Evolutionary conservation across 805 yeast species (phyloP), one percentile per base, ranked within the genome.

Genomic region (Scheffersomyces coipomensis): DNA sequence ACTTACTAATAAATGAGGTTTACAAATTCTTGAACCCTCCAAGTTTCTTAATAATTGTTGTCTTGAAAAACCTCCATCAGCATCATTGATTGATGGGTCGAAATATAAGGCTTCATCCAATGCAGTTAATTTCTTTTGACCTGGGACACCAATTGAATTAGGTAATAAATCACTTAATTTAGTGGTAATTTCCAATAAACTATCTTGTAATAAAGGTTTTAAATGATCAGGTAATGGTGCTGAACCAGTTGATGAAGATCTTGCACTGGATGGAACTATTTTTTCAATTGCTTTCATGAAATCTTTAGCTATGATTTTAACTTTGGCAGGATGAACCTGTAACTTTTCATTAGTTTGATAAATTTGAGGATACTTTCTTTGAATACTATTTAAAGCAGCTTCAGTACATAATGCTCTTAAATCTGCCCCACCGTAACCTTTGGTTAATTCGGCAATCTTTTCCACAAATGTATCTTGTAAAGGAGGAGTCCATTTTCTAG

Each of bases 371-470:
- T 84, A 91, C 33, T 83, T 78, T 47, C 98, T 70, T 62, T 91
- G 97, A 29, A 93, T 91, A 52, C 96, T 83, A 52, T 85, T 83
- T 45, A 93, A 70, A 0, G 98, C 98, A 22, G 97, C 90, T 58
- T 93, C 99, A 0, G 98, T 91, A 59, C 98, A 89, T 22, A 93
- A 67, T 0, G 98, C 96, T 39, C 97, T 71, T 46, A 93, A 68
- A 60, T 93, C 99, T 2, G 99, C 98, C 68, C 99, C 99, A 34
- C 99, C 99, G 55, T 87, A 93, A 0, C 99, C 99, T 58, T 90
- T 91, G 0, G 99, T 91, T 41, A 88, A 64, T 16, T 72, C 71
- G 0, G 97, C 91, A 25, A 93, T 70, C 39, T 81, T 79, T 5
- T 73, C 71, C 8, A 88, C 51, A 47, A 93, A 85, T 5, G 56